A percentile compares a stretch with the other conserved stretches of the same genome.
These are phyloP conservation scores for Hypoxylon lienhwacheense DNA, from an alignment of 495 filamentous ascomycete species.

Conservation along the genomic window DNA sequence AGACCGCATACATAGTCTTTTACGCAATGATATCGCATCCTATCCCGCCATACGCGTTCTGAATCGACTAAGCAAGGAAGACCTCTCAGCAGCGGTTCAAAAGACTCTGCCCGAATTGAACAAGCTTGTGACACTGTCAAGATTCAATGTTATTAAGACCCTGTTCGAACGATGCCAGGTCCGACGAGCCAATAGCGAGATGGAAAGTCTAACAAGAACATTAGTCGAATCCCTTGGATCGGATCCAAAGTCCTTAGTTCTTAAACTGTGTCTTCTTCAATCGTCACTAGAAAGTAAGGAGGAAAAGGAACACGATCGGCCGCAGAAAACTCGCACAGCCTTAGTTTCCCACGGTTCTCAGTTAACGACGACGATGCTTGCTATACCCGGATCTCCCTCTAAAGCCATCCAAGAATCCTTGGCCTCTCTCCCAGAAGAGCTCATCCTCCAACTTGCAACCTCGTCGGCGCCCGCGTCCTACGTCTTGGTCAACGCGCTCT, in stretches of 20 bases:
- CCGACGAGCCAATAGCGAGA: slow-evolving; percentile 60
- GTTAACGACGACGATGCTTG: slow-evolving; percentile 45
- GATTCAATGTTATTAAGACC: slow-evolving; percentile 74
- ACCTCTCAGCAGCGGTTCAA: slow-evolving; percentile 68
- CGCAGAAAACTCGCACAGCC: slow-evolving; percentile 47
- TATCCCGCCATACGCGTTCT: slow-evolving; percentile 81
- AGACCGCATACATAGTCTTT: slow-evolving; percentile 70
- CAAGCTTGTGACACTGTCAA: slow-evolving; percentile 68
- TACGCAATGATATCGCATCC: slow-evolving; percentile 84
- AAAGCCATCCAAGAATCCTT: slow-evolving; percentile 49
- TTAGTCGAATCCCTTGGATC: slow-evolving; percentile 61
- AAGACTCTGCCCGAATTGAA: slow-evolving; percentile 69
- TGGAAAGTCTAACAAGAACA: slow-evolving; percentile 60
- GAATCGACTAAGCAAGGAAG: slow-evolving; percentile 80
- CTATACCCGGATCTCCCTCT: slow-evolving; percentile 45
- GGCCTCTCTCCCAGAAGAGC: slow-evolving; percentile 41
- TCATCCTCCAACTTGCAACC: slow-evolving; percentile 43
- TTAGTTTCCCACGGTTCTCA: slow-evolving; percentile 51
- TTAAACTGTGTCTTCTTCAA: slow-evolving; percentile 59
- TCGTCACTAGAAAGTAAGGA: slow-evolving; percentile 41
- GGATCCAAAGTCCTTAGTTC: slow-evolving; percentile 56
- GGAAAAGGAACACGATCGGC: slow-evolving; percentile 41
- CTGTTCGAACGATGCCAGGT: slow-evolving; percentile 79
- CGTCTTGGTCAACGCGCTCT: slow-evolving; percentile 69
- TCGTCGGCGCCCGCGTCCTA: slow-evolving; percentile 53